Percentiles rank a stretch among this genome's conserved stretches.
Conservation (phyloP, 768 basidiomycete genomes). For the Leccinum subgranulosum region DNA sequence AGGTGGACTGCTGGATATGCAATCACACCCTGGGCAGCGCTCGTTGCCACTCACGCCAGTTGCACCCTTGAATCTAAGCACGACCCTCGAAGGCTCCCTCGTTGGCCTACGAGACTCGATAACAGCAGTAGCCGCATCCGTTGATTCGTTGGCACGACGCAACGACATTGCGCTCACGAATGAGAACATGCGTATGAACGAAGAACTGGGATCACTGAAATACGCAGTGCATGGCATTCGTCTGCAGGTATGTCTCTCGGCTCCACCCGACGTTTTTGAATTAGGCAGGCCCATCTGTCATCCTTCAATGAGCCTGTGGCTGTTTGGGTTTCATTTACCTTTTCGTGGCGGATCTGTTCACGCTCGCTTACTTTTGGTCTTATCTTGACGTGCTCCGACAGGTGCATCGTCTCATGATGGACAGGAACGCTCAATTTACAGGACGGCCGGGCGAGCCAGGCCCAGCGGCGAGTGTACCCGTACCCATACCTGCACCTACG, state of each 20-base stretch:
- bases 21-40: conserved; percentile 20
- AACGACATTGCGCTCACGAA: conserved; percentile 67
- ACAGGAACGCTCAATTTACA: conserved; percentile 59
- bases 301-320: neutral
- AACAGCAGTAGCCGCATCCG: conserved; percentile 52
- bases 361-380: conserved; percentile 12
- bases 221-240: conserved; percentile 71
- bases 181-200: conserved; percentile 67
- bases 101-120: conserved; percentile 57
- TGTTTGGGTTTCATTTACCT: conserved; percentile 8
- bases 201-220: conserved; percentile 69
- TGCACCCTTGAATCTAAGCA: conserved; percentile 60
- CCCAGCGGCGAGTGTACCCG: conserved; percentile 10
- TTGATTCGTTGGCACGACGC: conserved; percentile 60
- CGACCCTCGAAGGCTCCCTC: conserved; percentile 63
- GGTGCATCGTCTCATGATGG: conserved; percentile 75
- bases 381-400: conserved; percentile 24
- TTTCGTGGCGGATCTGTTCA: conserved; percentile 7
- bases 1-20: conserved; percentile 19
- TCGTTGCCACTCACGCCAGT: conserved; percentile 37
- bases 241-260: conserved; percentile 59
- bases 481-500: conserved; percentile 21
- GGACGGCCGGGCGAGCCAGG: conserved; percentile 36
- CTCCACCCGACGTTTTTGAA: conserved; percentile 5
- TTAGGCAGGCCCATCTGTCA: neutral